Conservation (phyloP, 345 rosid genomes). For the Rubroshorea leprosula region DNA sequence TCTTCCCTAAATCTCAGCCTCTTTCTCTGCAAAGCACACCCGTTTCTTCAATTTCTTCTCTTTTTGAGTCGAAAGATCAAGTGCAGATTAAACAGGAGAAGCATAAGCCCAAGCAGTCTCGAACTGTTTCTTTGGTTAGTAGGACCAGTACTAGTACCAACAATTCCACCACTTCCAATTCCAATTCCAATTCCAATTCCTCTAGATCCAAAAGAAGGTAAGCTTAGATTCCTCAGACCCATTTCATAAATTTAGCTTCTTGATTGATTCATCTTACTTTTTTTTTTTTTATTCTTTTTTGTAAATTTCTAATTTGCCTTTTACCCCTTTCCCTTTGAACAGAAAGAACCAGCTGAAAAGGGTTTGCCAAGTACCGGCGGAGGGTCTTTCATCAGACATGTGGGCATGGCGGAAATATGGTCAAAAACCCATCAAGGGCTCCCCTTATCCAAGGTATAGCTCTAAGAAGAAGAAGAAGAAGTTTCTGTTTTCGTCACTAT, state of each 20-base stretch:
- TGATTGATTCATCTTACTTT: background rate
- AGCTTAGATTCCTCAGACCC: background rate
- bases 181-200: slow-evolving; percentile 21
- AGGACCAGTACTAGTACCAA: slow-evolving; percentile 12
- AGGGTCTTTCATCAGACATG: slow-evolving; percentile 74
- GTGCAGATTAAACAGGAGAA: slow-evolving; percentile 15
- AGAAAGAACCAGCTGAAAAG: slow-evolving; percentile 87
- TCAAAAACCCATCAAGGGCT: slow-evolving; percentile 98
- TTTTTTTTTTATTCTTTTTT: background rate
- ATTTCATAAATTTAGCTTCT: background rate
- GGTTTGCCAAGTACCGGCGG: slow-evolving; percentile 91
- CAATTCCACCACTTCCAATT: slow-evolving; percentile 33
- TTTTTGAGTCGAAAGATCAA: slow-evolving; percentile 26
- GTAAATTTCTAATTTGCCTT: slow-evolving; percentile 1
- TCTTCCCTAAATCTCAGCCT: slow-evolving; percentile 41
- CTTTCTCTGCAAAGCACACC: slow-evolving; percentile 22
- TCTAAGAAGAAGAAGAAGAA: background rate
- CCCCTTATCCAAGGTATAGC: slow-evolving; percentile 84
- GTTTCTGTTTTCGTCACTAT: background rate
- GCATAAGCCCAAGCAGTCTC: slow-evolving; percentile 29
- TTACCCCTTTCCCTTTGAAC: slow-evolving; percentile 9
- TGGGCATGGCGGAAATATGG: slow-evolving; percentile 99
- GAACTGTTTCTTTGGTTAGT: slow-evolving; percentile 8
- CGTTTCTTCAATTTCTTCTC: slow-evolving; percentile 36
- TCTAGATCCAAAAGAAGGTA: slow-evolving; percentile 92